These are phyloP conservation scores for Mariannaea elegans DNA, from an alignment of 2,329 filamentous ascomycete genomes.

Conservation along the genomic window DNA sequence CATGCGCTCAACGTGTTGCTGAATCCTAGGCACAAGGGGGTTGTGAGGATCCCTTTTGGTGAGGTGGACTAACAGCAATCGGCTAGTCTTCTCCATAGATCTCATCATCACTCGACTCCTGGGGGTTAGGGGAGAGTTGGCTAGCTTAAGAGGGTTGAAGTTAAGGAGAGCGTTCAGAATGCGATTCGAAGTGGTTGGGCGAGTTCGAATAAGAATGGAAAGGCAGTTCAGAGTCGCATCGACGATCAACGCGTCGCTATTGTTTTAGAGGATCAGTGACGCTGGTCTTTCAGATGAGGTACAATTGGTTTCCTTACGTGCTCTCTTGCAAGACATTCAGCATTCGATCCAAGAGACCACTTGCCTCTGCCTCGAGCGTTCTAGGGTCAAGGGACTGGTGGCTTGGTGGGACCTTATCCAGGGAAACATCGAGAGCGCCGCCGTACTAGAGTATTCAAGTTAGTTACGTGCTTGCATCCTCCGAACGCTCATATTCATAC, in stretches of 20 bases:
- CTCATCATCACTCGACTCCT: conserved; percentile 83
- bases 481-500: conserved; percentile 56
- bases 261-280: conserved; percentile 14
- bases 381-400: conserved; percentile 82
- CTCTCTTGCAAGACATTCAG: conserved; percentile 85
- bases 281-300: not conserved
- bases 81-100: conserved; percentile 94
- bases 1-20: conserved; percentile 85
- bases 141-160: conserved; percentile 90
- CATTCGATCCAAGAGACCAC: conserved; percentile 88
- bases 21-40: conserved; percentile 78
- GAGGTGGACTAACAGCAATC: conserved; percentile 84
- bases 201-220: conserved; percentile 81
- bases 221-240: conserved; percentile 93
- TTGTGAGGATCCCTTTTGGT: conserved; percentile 87
- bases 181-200: conserved; percentile 83
- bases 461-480: conserved; percentile 12
- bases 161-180: conserved; percentile 86
- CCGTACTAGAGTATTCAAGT: conserved; percentile 48
- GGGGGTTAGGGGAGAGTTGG: conserved; percentile 78
- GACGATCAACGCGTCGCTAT: conserved; percentile 84
- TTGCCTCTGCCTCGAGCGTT: conserved; percentile 91
- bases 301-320: conserved; percentile 64
- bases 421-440: conserved; percentile 76
- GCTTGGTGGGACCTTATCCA: conserved; percentile 83